Base-by-base conservation (phyloP, 805 yeast genomes). In the Yamadazyma olivae region DNA sequence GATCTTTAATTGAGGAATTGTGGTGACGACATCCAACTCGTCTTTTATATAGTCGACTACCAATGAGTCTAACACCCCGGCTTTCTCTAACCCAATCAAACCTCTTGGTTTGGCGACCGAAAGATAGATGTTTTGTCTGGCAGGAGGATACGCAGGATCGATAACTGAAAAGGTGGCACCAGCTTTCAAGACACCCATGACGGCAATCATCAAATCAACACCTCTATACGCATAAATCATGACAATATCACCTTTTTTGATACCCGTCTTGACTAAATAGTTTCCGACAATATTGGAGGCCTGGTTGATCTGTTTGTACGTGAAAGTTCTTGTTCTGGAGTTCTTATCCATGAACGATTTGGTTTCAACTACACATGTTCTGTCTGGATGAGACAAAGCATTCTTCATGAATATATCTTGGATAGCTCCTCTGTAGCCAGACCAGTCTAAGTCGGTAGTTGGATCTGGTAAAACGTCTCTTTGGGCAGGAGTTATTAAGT, bases 91-190 rank as follows among this genome's bases (percentile, higher is more conserved):
- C 14, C 90, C 95, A 43, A 93, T 82, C 49, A 93, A 73, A 45
- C 95, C 99, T 49, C 68, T 77, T 22, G 99, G 99, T 59, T 83
- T 79, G 24, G 99, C 98, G 12, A 93, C 99, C 32, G 85, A 79
- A 39, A 93, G 71, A 59, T 93, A 93, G 43, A 93, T 78, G 45
- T 87, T 93, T 63, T 93, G 99, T 63, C 99, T 79, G 7, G 95
- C 95, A 13, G 99, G 96, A 28, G 99, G 99, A 60, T 93, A 93
- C 4, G 98, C 98, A 6, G 99, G 99, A 57, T 93, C 99, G 46
- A 93, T 95, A 16, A 93, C 99, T 7, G 97, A 90, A 59, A 93
- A 93, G 0, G 99, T 91, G 13, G 96, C 98, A 50, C 99, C 99
- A 1, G 99, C 98, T 66, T 93, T 93, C 57, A 93, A 75, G 15